Evolutionary conservation across 345 rosid genomes (phyloP).

Genomic region (Laguncularia racemosa): DNA sequence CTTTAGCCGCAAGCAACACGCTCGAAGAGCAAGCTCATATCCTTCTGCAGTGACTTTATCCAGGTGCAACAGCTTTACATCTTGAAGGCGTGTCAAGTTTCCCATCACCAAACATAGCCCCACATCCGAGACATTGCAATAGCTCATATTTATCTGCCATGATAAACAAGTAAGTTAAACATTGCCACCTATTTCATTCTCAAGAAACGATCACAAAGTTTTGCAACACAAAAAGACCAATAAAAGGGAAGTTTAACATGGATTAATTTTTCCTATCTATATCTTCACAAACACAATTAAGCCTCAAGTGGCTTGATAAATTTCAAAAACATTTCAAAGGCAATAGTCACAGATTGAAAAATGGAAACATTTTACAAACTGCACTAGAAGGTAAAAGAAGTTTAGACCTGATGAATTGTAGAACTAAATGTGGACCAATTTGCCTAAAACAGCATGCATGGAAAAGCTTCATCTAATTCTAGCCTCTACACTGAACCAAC

Average conservation of each 20-base stretch:
- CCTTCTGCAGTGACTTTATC: conserved; percentile 63
- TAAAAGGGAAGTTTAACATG: background rate
- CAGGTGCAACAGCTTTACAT: conserved; percentile 73
- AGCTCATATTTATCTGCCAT: conserved; percentile 79
- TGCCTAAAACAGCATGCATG: too few species aligned
- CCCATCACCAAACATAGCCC: conserved; percentile 70
- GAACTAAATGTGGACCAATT: too few species aligned
- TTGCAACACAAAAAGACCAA: background rate
- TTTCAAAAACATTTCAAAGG: too few species aligned
- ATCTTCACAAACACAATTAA: too few species aligned
- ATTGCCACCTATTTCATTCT: background rate
- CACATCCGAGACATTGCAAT: conserved; percentile 47
- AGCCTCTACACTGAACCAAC: too few species aligned
- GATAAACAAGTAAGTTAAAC: conserved; percentile 4
- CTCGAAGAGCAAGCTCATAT: conserved; percentile 64
- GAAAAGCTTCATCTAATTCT: too few species aligned
- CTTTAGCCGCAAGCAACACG: conserved; percentile 58
- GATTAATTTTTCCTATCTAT: too few species aligned
- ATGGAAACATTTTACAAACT: too few species aligned
- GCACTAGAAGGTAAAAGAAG: too few species aligned
- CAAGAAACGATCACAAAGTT: background rate
- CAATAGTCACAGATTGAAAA: too few species aligned
- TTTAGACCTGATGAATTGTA: too few species aligned
- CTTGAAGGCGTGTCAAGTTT: conserved; percentile 73
- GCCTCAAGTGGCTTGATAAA: too few species aligned